Evolutionary conservation across 192 early-diverging fungal genomes (phyloP), one percentile per base, ranked within the genome.

Genomic region (Coemansia sp.): DNA sequence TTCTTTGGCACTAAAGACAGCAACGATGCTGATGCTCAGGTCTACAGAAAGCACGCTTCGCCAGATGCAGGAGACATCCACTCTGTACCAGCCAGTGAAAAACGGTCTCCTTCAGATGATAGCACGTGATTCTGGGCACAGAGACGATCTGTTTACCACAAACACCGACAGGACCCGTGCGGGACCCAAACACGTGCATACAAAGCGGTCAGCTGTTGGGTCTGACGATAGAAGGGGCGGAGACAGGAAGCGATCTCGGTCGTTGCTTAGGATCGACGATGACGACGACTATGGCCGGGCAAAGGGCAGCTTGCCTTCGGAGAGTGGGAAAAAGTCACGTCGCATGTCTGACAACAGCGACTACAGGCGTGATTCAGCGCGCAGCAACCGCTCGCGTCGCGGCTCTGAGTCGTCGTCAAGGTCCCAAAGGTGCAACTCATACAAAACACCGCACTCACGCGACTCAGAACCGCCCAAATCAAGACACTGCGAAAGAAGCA

Each of bases 191-290:
- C 48, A 51, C 25, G 25, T 26, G 48, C 48, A 51, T 26, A 1
- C 48, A 23, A 25, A 51, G 26, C 48, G 48, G 9, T 8, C 48
- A 26, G 7, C 48, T 26, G 21, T 1, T 51, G 48, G 8, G 10
- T 68, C 59, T 25, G 4, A n/a, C n/a, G 34, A 40, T 35, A 61
- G 59, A 10, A 26, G 39, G 15, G 16, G 39, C 26, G 56, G 42
- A 59, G 34, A 37, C 40, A 66, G 69, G 30, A 80, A 80, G 43
- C 72, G 77, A 20, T 67, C 77, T 33, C 58, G 20, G 9, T 79
- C 77, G 2, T 33, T 62, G 58, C 26, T 70, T 29, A 61, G 43
- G 20, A 18, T 21, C 6, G 59, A 67, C 8, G 52, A 51, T 37
- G 43, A 43, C 10, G n/a, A 18, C 31, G 49, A 15, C 30, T 9